Conservation (phyloP, 768 basidiomycete genomes). For the Tylopilus subfusipes region DNA sequence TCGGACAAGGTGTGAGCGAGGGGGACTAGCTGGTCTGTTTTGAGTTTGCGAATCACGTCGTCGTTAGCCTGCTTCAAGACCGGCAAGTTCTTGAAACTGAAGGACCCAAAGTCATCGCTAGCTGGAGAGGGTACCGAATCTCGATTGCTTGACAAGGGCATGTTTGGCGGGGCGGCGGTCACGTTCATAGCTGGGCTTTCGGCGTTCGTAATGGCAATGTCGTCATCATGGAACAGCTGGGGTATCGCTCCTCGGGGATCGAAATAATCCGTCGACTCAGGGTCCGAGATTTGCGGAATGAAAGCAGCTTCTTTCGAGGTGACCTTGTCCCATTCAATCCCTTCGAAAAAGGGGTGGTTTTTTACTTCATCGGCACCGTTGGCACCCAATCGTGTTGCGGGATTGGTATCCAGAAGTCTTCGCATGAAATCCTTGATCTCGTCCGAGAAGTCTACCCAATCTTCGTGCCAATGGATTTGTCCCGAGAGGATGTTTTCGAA, state of each 20-base stretch:
- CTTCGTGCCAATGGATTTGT: constrained; percentile 93
- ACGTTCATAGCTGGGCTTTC: constrained; percentile 41
- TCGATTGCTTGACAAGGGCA: constrained; percentile 34
- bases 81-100: constrained; percentile 96
- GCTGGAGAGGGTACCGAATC: constrained; percentile 50
- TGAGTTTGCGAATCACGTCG: constrained; percentile 93
- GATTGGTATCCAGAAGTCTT: constrained; percentile 77
- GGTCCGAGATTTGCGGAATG: constrained; percentile 92
- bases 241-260: constrained; percentile 92
- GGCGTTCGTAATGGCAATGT: constrained; percentile 51
- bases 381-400: constrained; percentile 74
- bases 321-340: constrained; percentile 91
- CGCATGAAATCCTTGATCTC: constrained; percentile 92
- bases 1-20: constrained; percentile 72
- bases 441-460: constrained; percentile 79
- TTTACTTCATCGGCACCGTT: constrained; percentile 92
- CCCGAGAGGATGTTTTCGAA: constrained; percentile 98
- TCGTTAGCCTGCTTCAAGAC: constrained; percentile 98
- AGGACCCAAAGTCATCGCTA: constrained; percentile 92
- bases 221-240: constrained; percentile 90
- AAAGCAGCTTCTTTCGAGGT: constrained; percentile 88
- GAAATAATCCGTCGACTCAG: constrained; percentile 99
- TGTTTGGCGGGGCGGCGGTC: constrained; percentile 15
- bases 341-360: constrained; percentile 83
- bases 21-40: constrained; percentile 84